A percentile compares a stretch with the other conserved stretches of the same genome.
These are phyloP conservation scores for Candida tropicalis DNA, from an alignment of 1,139 yeast genomes.

Conservation along the genomic window DNA sequence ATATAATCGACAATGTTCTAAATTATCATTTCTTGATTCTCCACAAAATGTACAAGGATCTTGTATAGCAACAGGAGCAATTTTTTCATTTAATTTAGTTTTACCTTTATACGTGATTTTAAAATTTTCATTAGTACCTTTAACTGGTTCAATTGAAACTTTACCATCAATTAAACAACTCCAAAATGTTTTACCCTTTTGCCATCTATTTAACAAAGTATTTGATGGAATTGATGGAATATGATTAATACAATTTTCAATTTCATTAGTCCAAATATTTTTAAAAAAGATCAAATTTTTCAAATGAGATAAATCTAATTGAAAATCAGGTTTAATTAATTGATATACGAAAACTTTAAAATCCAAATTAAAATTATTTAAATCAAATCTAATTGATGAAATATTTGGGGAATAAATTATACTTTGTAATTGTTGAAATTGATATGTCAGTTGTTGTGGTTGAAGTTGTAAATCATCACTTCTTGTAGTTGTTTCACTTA, in stretches of 20 bases:
- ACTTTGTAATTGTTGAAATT: conserved; percentile 25
- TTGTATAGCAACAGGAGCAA: conserved; percentile 69
- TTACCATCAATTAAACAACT: conserved; percentile 75
- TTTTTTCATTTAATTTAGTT: conserved; percentile 3
- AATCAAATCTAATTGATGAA: conserved; percentile 62
- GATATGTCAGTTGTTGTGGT: conserved; percentile 10
- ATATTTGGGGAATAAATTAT: conserved; percentile 55
- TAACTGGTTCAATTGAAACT: conserved; percentile 83
- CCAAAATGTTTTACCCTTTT: conserved; percentile 57
- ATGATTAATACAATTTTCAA: conserved; percentile 58
- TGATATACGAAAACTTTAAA: conserved; percentile 42
- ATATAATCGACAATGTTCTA: conserved; percentile 79
- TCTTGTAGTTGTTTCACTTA: neutral
- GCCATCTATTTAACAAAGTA: conserved; percentile 48
- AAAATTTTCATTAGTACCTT: conserved; percentile 78
- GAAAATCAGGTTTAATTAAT: conserved; percentile 37
- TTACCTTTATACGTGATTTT: conserved; percentile 32
- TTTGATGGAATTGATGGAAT: conserved; percentile 35
- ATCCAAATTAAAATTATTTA: conserved; percentile 43
- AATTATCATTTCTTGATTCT: conserved; percentile 65
- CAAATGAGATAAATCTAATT: conserved; percentile 42
- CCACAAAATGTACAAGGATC: conserved; percentile 84
- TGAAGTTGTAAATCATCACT: conserved; percentile 1
- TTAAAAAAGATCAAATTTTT: conserved; percentile 66
- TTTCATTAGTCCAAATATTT: conserved; percentile 70